phyloP scores from a whole-genome alignment of 805 yeast genomes.

The Kodamaea neixiangensis region DNA sequence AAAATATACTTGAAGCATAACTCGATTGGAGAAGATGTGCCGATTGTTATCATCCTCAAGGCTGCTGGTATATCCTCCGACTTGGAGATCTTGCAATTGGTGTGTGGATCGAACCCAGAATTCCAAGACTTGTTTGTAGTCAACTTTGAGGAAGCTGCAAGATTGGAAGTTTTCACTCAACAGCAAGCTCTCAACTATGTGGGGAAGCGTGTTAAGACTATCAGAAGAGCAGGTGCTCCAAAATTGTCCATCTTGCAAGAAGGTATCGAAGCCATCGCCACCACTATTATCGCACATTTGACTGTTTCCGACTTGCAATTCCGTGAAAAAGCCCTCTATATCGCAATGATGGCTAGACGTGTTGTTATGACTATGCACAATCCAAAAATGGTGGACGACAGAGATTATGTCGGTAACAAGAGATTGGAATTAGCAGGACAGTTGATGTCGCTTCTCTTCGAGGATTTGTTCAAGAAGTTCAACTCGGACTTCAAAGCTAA shows the following conservation, averaged over 20 bases:
- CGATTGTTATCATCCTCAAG: slow-evolving; percentile 87
- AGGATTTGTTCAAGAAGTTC: slow-evolving; percentile 95
- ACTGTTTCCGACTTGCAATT: slow-evolving; percentile 83
- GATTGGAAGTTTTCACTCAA: slow-evolving; percentile 82
- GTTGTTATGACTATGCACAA: slow-evolving; percentile 94
- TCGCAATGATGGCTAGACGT: slow-evolving; percentile 95
- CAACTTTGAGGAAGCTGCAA: slow-evolving; percentile 92
- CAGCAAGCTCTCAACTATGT: slow-evolving; percentile 90
- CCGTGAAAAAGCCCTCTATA: slow-evolving; percentile 90
- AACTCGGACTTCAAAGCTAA: slow-evolving; percentile 92
- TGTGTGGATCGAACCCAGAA: slow-evolving; percentile 84
- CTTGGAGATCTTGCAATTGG: slow-evolving; percentile 88
- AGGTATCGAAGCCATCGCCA: slow-evolving; percentile 95
- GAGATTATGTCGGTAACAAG: slow-evolving; percentile 98
- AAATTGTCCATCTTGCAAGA: slow-evolving; percentile 82
- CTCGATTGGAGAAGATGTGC: slow-evolving; percentile 92
- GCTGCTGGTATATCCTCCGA: slow-evolving; percentile 96
- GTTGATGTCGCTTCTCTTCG: slow-evolving; percentile 89
- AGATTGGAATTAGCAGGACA: slow-evolving; percentile 97
- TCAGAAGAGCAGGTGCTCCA: slow-evolving; percentile 83
- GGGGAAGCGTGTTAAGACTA: slow-evolving; percentile 89
- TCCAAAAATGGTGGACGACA: slow-evolving; percentile 94
- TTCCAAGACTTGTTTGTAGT: slow-evolving; percentile 93
- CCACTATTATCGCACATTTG: slow-evolving; percentile 93
- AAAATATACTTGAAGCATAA: slow-evolving; percentile 91